These are phyloP conservation scores for Fusarium sambucinum DNA, from an alignment of 2,329 filamentous ascomycete genomes.

Conservation along the genomic window DNA sequence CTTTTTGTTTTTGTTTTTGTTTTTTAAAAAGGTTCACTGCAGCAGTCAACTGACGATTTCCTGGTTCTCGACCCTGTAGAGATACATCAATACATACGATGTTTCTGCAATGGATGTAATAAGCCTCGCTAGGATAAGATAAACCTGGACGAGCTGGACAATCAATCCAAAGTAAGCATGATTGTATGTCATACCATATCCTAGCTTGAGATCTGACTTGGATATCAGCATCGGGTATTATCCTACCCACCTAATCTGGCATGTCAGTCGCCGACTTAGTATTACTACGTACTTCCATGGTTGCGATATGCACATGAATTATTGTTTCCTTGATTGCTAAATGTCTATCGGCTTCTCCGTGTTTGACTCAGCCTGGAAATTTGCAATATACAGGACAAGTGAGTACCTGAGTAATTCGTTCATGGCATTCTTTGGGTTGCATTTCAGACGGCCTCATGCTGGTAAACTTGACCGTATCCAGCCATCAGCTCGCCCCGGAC, in stretches of 20 bases:
- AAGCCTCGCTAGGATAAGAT: slow-evolving; percentile 29
- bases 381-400: background rate
- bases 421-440: slow-evolving; percentile 30
- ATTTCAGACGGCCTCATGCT: slow-evolving; percentile 44
- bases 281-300: too few species aligned
- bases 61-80: background rate
- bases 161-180: slow-evolving; percentile 12
- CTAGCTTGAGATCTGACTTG: background rate
- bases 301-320: slow-evolving; percentile 4
- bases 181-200: background rate
- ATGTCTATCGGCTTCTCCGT: slow-evolving; percentile 33
- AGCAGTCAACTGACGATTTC: slow-evolving; percentile 22
- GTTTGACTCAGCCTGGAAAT: slow-evolving; percentile 36
- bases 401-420: slow-evolving; percentile 8
- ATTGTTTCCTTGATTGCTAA: slow-evolving; percentile 19
- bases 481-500: slow-evolving; percentile 48
- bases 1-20: background rate
- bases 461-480: slow-evolving; percentile 40
- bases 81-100: background rate
- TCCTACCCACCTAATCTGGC: slow-evolving; percentile 18
- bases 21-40: background rate
- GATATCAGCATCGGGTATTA: slow-evolving; percentile 1
- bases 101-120: slow-evolving; percentile 7
- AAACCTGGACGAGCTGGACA: slow-evolving; percentile 38
- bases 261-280: slow-evolving; percentile 4